Evolutionary conservation across 75 land plant species (phyloP), one percentile per base, ranked within the genome.

Genomic region (Pseudotsuga menziesii): DNA sequence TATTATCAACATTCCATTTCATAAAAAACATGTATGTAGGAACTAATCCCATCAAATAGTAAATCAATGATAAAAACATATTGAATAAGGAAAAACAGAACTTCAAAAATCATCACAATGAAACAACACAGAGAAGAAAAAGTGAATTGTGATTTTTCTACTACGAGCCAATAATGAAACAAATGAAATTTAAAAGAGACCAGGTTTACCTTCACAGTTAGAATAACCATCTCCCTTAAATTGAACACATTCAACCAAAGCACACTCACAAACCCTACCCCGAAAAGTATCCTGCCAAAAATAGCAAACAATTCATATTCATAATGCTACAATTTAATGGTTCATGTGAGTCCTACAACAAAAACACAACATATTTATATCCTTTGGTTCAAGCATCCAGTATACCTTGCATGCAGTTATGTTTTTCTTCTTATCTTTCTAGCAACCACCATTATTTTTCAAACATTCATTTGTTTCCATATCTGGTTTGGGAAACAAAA

Each of bases 391-490:
- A 69, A 36, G 3, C 48, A 39, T 7, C 25, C 52, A 13, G 8
- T 29, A 39, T 78, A 96, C 99, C 91, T 92, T 97, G 93, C 99
- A 97, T 4, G 99, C 99, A 55, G 99, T 92, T 39, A 97, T 69
- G 61, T 97, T 94, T 64, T 88, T 74, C 58, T 82, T 69, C 74
- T 84, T 89, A 61, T 96, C 89, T 74, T 92, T 83, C 99, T 97
- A 97, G 74, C 99, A 97, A 29, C 99, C 99, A 62, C 99, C 97
- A 84, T 97, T 92, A 74, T 90, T 88, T 57, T 82, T 86, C 80
- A 97, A 74, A 83, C 99, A 97, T 64, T 97, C 99, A 79, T 97
- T 97, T 74, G 99, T 92, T 82, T 97, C 87, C 41, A 97, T 87
- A 70, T 92, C 99, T 96, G 88, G 60, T 54, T 23, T 25, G 52